Evolutionary conservation across 345 rosid species (phyloP).

Genomic region (Kernera saxatilis): DNA sequence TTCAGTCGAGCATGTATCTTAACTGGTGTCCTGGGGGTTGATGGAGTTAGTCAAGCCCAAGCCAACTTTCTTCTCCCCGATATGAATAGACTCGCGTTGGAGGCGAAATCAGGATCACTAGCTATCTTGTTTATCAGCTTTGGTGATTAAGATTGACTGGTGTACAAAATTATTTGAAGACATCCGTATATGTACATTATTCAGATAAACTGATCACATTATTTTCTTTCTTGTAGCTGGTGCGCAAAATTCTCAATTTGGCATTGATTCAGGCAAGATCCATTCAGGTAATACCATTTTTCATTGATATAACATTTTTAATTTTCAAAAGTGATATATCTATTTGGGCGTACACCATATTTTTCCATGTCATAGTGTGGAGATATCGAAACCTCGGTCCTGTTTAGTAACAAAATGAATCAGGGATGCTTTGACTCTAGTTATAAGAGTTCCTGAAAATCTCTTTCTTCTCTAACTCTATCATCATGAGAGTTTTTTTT

Average conservation of each 20-base stretch:
- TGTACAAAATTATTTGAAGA: not conserved
- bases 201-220: constrained; percentile 12
- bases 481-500: not conserved
- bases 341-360: not conserved
- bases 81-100: constrained; percentile 63
- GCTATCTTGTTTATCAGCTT: constrained; percentile 75
- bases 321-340: not conserved
- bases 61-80: constrained; percentile 85
- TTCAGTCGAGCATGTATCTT: constrained; percentile 76
- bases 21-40: constrained; percentile 65
- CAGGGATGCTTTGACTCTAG: constrained; percentile 8
- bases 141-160: constrained; percentile 41
- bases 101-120: constrained; percentile 79
- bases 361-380: not conserved
- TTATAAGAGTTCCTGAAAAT: not conserved
- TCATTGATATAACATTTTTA: not conserved
- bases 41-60: constrained; percentile 60
- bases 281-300: constrained; percentile 43
- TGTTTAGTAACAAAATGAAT: not conserved
- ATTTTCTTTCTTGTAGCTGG: constrained; percentile 52
- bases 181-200: constrained; percentile 12
- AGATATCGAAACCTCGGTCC: not conserved
- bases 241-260: constrained; percentile 52
- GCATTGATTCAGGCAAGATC: constrained; percentile 56
- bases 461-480: constrained; percentile 1